These are phyloP conservation scores for Paxillus rubicundulus DNA, from an alignment of 768 basidiomycete genomes.

Conservation along the genomic window DNA sequence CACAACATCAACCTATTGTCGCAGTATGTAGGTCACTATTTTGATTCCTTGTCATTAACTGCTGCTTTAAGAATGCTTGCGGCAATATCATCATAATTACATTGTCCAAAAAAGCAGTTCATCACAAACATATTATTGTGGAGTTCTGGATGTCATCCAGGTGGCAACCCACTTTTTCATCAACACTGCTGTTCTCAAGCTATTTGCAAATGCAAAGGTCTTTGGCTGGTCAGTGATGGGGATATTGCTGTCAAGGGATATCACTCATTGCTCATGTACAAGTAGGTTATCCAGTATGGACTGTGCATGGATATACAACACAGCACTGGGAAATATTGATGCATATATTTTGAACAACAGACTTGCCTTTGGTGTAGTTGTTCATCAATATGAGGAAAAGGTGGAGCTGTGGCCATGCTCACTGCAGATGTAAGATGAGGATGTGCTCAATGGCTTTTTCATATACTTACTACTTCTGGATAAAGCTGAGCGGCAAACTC, in stretches of 20 bases:
- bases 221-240: slow-evolving; percentile 3
- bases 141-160: slow-evolving; percentile 11
- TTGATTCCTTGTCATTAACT: slow-evolving; percentile 9
- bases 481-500: too few species aligned
- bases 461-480: too few species aligned
- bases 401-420: too few species aligned
- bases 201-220: slow-evolving; percentile 10
- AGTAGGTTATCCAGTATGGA: slow-evolving; percentile 8
- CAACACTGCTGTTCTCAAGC: slow-evolving; percentile 11
- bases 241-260: not conserved
- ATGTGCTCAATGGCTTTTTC: too few species aligned
- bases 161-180: slow-evolving; percentile 13
- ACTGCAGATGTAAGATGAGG: too few species aligned
- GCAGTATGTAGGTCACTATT: slow-evolving; percentile 8
- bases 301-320: slow-evolving; percentile 5
- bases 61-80: slow-evolving; percentile 13
- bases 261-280: not conserved
- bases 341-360: slow-evolving; percentile 2
- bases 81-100: slow-evolving; percentile 16
- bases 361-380: too few species aligned
- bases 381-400: too few species aligned
- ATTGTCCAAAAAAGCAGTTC: not conserved
- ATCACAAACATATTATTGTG: slow-evolving; percentile 12
- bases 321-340: not conserved
- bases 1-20: slow-evolving; percentile 27